Evolutionary conservation across 208 protist genomes (phyloP).

Genomic region (Trypanosoma grayi): DNA sequence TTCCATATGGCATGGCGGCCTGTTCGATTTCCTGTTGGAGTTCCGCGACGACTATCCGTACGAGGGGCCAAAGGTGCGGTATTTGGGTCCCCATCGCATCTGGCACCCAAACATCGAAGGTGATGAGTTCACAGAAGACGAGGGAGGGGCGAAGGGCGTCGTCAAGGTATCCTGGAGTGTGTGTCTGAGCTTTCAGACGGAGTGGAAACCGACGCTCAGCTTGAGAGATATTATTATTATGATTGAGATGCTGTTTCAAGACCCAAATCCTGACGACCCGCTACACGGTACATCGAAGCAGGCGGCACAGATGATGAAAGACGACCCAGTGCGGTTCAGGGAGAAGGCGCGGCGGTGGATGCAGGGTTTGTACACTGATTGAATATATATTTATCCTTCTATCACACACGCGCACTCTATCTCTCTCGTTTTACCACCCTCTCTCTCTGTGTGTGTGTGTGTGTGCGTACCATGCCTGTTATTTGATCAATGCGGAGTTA

Average conservation of each 20-base stretch:
- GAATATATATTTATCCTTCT: not conserved
- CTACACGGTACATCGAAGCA: slow-evolving; percentile 63
- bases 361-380: slow-evolving; percentile 44
- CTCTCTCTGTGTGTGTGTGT: not conserved
- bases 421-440: not conserved
- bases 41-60: slow-evolving; percentile 79
- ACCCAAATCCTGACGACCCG: slow-evolving; percentile 80
- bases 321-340: slow-evolving; percentile 45
- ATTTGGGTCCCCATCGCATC: slow-evolving; percentile 63
- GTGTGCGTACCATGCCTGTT: not conserved
- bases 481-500: not conserved
- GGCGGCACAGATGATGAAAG: slow-evolving; percentile 65
- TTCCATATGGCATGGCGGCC: slow-evolving; percentile 66
- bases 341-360: slow-evolving; percentile 63
- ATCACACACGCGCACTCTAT: not conserved
- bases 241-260: slow-evolving; percentile 76
- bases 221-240: slow-evolving; percentile 73
- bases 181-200: slow-evolving; percentile 79
- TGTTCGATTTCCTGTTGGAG: slow-evolving; percentile 65
- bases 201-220: slow-evolving; percentile 74
- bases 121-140: slow-evolving; percentile 36
- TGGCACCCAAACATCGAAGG: slow-evolving; percentile 92
- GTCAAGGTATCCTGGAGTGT: slow-evolving; percentile 55
- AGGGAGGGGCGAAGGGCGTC: not conserved
- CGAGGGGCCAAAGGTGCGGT: slow-evolving; percentile 76